Evolutionary conservation across 768 basidiomycete genomes (phyloP).

Genomic region (Termitomyces sp.): DNA sequence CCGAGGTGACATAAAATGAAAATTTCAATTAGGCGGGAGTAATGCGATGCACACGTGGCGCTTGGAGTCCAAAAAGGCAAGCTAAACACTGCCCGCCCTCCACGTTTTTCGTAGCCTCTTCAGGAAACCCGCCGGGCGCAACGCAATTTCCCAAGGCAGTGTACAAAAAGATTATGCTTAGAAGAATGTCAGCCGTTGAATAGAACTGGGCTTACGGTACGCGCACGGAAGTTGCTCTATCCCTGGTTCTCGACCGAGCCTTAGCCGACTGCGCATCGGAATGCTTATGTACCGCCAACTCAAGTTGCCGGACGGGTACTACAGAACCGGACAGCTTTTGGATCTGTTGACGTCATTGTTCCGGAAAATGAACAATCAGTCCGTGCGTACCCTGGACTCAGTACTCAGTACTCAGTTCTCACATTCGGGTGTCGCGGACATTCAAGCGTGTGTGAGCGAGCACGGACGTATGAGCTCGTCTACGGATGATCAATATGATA

Average conservation of each 20-base stretch:
- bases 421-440: too few species aligned
- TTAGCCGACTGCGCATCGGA: too few species aligned
- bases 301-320: slow-evolving; percentile 5
- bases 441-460: too few species aligned
- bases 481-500: too few species aligned
- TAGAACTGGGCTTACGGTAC: neutral
- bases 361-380: too few species aligned
- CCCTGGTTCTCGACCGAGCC: slow-evolving; percentile 5
- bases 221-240: neutral
- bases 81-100: slow-evolving; percentile 18
- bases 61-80: slow-evolving; percentile 12
- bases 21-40: slow-evolving; percentile 17
- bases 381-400: neutral
- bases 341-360: slow-evolving; percentile 1
- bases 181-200: too few species aligned
- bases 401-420: neutral
- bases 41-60: slow-evolving; percentile 27
- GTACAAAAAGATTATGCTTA: slow-evolving; percentile 7
- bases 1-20: slow-evolving; percentile 22
- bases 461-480: too few species aligned
- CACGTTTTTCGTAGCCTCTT: slow-evolving; percentile 22
- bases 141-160: slow-evolving; percentile 27
- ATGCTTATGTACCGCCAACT: neutral
- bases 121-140: slow-evolving; percentile 24
- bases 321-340: neutral